A percentile compares a stretch with the other conserved stretches of the same genome.
Conservation (phyloP, 2,329 filamentous ascomycete genomes). For the Scedosporium apiospermum region DNA sequence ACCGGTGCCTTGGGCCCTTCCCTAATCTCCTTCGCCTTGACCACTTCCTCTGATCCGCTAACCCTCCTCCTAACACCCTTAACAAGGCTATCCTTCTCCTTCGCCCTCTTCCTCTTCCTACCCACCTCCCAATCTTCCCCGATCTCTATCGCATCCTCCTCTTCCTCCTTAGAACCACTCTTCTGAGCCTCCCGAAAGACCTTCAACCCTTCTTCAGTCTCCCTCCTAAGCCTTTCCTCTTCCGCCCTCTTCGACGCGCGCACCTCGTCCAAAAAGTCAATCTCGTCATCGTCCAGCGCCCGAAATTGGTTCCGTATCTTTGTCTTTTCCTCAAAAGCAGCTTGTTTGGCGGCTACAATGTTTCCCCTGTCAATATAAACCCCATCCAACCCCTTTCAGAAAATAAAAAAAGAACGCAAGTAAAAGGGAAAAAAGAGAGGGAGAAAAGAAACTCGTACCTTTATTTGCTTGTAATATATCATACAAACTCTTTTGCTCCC, state of each 20-base stretch:
- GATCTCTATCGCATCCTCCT: constrained; percentile 22
- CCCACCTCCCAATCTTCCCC: constrained; percentile 22
- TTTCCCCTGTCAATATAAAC: neutral
- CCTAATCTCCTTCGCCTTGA: neutral
- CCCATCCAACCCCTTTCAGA: neutral
- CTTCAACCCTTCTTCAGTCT: constrained; percentile 47
- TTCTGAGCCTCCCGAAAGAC: constrained; percentile 45
- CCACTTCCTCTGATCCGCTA: constrained; percentile 9
- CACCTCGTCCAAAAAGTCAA: constrained; percentile 61
- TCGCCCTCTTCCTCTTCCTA: constrained; percentile 15
- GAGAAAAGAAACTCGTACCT: constrained; percentile 33
- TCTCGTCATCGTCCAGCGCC: constrained; percentile 68
- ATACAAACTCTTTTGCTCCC: constrained; percentile 54
- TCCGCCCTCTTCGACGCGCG: constrained; percentile 37
- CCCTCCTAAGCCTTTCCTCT: constrained; percentile 42
- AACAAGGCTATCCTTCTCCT: constrained; percentile 7
- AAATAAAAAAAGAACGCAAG: neutral
- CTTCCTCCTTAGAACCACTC: constrained; percentile 27
- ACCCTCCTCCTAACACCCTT: constrained; percentile 9
- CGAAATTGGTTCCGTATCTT: constrained; percentile 69
- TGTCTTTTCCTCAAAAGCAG: constrained; percentile 67
- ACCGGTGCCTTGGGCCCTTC: neutral
- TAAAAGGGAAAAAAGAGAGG: neutral
- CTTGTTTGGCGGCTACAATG: constrained; percentile 62
- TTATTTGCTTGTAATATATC: constrained; percentile 76